Conservation (phyloP, 331 rosid species). For the Stylosanthes scabra region DNA sequence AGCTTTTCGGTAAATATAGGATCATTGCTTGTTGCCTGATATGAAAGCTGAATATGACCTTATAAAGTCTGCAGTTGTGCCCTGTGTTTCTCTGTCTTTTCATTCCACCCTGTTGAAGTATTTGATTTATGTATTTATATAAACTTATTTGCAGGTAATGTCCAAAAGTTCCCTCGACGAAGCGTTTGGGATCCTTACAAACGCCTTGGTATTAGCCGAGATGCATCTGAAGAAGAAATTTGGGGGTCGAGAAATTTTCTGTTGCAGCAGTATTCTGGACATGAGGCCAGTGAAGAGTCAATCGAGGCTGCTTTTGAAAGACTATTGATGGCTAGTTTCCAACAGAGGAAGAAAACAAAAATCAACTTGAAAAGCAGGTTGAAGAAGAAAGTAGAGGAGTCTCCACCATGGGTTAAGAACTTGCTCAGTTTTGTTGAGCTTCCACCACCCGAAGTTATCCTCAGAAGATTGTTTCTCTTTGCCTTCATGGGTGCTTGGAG, state of each 20-base stretch:
- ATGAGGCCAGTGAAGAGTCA: slow-evolving; percentile 92
- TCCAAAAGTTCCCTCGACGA: slow-evolving; percentile 69
- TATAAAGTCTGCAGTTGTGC: slow-evolving; percentile 16
- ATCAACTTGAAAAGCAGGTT: slow-evolving; percentile 90
- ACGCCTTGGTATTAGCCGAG: slow-evolving; percentile 81
- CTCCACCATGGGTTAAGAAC: slow-evolving; percentile 93
- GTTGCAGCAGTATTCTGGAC: slow-evolving; percentile 87
- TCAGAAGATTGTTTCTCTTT: slow-evolving; percentile 91
- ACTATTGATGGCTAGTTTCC: slow-evolving; percentile 86
- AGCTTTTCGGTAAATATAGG: slow-evolving; percentile 18
- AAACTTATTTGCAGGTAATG: slow-evolving; percentile 56
- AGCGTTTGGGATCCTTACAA: slow-evolving; percentile 91
- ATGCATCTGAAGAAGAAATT: slow-evolving; percentile 96
- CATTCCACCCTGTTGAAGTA: background rate
- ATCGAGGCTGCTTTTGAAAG: slow-evolving; percentile 96
- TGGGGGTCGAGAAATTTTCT: slow-evolving; percentile 97
- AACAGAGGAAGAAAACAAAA: slow-evolving; percentile 88
- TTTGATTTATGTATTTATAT: background rate
- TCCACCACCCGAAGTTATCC: slow-evolving; percentile 82
- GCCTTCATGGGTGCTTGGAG: slow-evolving; percentile 99
- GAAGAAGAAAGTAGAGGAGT: slow-evolving; percentile 95
- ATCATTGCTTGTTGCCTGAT: slow-evolving; percentile 5
- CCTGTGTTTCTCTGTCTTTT: slow-evolving; percentile 22
- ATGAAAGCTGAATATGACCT: background rate
- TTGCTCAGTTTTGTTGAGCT: slow-evolving; percentile 81